Evolutionary conservation across 805 yeast genomes (phyloP), one percentile per base, ranked within the genome.

Genomic region (Lipomyces sp.): DNA sequence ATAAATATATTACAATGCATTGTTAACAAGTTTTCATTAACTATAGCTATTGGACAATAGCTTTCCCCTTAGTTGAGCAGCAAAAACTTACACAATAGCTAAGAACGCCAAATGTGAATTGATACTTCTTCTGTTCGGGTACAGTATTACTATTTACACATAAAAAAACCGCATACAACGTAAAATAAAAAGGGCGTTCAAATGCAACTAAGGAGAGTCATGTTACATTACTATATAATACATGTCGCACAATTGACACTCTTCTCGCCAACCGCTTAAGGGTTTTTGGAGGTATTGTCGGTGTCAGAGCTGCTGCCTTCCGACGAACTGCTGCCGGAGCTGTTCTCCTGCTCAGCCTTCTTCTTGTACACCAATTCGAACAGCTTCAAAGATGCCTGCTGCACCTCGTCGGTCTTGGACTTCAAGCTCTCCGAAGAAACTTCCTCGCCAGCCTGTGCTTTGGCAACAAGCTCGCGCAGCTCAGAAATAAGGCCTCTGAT

Each of bases 361-460:
- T 80, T 80, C 79, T 80, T 81, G 82, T 82, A 86, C 79, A 86
- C 85, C 83, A 89, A 86, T 84, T 89, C 93, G 80, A 90, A 90
- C 72, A 90, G 87, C 81, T 90, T 89, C 79, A 90, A 83, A 53
- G 94, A 88, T 77, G 87, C 87, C 80, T 84, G 85, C 83, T 90
- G 94, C 79, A 90, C 85, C 80, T 88, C 93, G 77, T 90, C 96
- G 75, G 89, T 84, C 89, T 90, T 90, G 80, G 84, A 78, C 85
- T 89, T 90, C 80, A 90, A 84, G 73, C 83, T 86, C 73, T 85
- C 82, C 69, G 86, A 80, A 74, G 85, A 83, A 72, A 87, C 88
- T 70, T 87, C 89, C 75, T 86, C 89, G 73, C 88, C 88, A 72
- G 83, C 76, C 79, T 86, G 87, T 72, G 85, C 86, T 82, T 87